Percentiles rank a stretch among this genome's conserved stretches.
Evolutionary conservation across 768 basidiomycete genomes (phyloP).

Genomic region (Megacollybia marginata): DNA sequence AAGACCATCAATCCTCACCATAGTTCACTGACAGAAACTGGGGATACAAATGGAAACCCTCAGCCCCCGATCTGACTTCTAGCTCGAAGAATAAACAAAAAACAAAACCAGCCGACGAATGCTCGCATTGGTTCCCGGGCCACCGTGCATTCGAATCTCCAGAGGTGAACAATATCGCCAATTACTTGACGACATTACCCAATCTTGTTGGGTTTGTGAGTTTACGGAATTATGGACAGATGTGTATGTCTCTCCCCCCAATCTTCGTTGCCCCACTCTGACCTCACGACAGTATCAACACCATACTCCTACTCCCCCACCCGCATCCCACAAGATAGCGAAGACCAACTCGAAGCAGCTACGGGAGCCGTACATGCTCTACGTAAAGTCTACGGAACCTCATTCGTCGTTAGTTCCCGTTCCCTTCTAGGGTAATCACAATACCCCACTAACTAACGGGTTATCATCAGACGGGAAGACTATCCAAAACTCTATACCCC

Average conservation of each 20-base stretch:
- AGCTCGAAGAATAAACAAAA: constrained; percentile 8
- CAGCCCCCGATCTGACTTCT: constrained; percentile 11
- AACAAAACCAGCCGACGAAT: constrained; percentile 39
- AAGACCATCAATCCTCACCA: neutral
- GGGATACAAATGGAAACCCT: constrained; percentile 67
- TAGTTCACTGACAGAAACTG: constrained; percentile 15
- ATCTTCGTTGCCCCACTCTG: neutral
- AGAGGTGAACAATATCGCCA: constrained; percentile 70
- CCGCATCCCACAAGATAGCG: constrained; percentile 56
- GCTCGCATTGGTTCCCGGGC: constrained; percentile 75
- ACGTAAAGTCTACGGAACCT: constrained; percentile 43
- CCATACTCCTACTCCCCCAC: constrained; percentile 73
- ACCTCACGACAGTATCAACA: constrained; percentile 47
- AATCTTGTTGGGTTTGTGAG: constrained; percentile 63
- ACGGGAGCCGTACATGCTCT: constrained; percentile 57
- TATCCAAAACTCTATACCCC: constrained; percentile 39
- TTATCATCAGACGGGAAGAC: constrained; percentile 32
- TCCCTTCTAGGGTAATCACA: too few species aligned
- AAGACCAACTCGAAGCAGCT: constrained; percentile 69
- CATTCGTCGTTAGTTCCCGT: constrained; percentile 36
- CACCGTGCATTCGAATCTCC: constrained; percentile 65
- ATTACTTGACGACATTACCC: constrained; percentile 48
- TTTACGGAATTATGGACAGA: constrained; percentile 76
- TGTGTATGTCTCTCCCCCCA: constrained; percentile 46
- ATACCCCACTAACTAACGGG: neutral